phyloP scores from a whole-genome alignment of 1,284 basidiomycete genomes.

The Rhizopogon parksii region DNA sequence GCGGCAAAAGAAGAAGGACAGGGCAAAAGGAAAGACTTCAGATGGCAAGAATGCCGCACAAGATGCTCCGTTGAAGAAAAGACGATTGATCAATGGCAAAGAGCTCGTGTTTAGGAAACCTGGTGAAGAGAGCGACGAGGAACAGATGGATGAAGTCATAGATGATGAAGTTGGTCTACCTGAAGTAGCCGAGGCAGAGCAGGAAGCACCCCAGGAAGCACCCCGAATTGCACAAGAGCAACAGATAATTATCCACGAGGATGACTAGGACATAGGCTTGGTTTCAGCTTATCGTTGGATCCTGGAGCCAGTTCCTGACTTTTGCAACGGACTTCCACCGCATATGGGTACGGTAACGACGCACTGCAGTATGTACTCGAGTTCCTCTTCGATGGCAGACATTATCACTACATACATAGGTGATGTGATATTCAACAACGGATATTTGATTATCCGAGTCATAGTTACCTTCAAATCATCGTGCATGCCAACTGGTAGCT shows the following conservation, averaged over 20 bases:
- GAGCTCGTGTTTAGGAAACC: conserved; percentile 51
- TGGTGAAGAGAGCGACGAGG: conserved; percentile 44
- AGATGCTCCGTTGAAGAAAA: conserved; percentile 40
- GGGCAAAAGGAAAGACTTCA: conserved; percentile 39
- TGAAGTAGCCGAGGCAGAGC: conserved; percentile 10
- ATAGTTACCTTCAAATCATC: too few species aligned
- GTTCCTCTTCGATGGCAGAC: too few species aligned
- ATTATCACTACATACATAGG: too few species aligned
- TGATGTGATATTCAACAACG: too few species aligned
- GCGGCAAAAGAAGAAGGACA: conserved; percentile 83
- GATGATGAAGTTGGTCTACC: conserved; percentile 7
- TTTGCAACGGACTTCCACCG: not conserved
- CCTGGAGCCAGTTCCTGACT: not conserved
- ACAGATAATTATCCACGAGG: conserved; percentile 46
- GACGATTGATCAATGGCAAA: conserved; percentile 49
- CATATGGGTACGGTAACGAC: not conserved
- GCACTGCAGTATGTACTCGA: not conserved
- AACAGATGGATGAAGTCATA: conserved; percentile 25
- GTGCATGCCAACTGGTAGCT: too few species aligned
- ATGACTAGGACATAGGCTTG: conserved; percentile 29
- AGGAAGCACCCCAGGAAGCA: conserved; percentile 10
- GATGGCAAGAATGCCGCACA: conserved; percentile 18
- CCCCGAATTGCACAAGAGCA: conserved; percentile 31
- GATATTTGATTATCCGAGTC: too few species aligned
- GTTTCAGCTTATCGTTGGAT: not conserved